Evolutionary conservation across 2,329 filamentous ascomycete genomes (phyloP).

Genomic region (Colletotrichum aenigma): DNA sequence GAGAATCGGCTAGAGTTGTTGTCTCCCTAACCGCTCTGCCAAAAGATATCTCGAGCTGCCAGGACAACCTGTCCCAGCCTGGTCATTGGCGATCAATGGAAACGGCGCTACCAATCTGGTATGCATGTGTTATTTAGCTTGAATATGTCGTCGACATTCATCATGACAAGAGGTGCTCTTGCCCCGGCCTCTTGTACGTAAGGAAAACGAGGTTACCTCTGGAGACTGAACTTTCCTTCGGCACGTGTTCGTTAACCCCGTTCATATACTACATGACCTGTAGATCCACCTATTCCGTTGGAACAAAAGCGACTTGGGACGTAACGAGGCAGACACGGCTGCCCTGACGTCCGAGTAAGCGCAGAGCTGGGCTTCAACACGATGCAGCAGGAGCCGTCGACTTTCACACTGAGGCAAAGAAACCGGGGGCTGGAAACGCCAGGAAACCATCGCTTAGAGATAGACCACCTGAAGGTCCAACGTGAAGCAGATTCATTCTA

Average conservation of each 20-base stretch:
- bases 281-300: too few relatives aligned
- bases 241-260: too few relatives aligned
- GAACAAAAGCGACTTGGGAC: too few relatives aligned
- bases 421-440: background rate
- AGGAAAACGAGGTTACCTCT: background rate
- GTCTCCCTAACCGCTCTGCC: too few relatives aligned
- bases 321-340: background rate
- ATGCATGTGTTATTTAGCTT: background rate
- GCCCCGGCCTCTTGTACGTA: background rate
- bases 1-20: too few relatives aligned
- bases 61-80: background rate
- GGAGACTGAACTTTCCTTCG: too few relatives aligned
- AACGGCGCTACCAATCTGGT: too few relatives aligned
- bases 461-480: background rate
- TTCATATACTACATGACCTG: too few relatives aligned
- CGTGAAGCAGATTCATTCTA: constrained; percentile 6
- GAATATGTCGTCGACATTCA: background rate
- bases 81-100: too few relatives aligned
- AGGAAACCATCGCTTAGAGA: background rate
- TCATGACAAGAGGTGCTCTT: background rate
- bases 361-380: background rate
- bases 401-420: background rate
- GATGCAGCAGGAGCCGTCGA: background rate
- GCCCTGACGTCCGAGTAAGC: background rate
- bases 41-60: background rate